Evolutionary conservation across 1,139 yeast genomes (phyloP).

Genomic region (Nematodospora anomalae): DNA sequence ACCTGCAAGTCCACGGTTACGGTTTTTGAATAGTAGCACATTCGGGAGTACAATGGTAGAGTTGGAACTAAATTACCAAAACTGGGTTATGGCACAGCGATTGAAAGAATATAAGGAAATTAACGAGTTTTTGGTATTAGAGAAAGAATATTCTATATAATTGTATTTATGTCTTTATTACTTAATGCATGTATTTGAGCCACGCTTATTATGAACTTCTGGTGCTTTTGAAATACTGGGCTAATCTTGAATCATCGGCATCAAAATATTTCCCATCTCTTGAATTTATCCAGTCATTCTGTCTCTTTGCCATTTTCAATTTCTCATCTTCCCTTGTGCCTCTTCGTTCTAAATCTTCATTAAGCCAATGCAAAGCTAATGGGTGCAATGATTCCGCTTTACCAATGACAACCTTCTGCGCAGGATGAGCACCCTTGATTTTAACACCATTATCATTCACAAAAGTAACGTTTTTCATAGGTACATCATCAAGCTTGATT

Average conservation of each 20-base stretch:
- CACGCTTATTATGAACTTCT: conserved; percentile 23
- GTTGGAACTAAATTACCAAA: conserved; percentile 17
- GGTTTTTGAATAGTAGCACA: neutral
- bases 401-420: conserved; percentile 30
- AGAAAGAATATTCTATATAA: conserved; percentile 15
- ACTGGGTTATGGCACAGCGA: conserved; percentile 18
- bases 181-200: conserved; percentile 3
- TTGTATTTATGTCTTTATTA: no score
- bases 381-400: conserved; percentile 65
- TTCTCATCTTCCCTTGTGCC: conserved; percentile 57
- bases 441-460: conserved; percentile 12
- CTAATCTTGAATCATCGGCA: conserved; percentile 43
- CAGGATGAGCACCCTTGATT: conserved; percentile 10
- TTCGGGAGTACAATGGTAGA: conserved; percentile 6
- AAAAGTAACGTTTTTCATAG: conserved; percentile 21
- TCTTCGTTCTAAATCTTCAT: conserved; percentile 50
- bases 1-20: neutral
- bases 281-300: conserved; percentile 46
- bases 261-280: conserved; percentile 48
- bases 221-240: conserved; percentile 50
- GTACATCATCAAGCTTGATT: conserved; percentile 29
- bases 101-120: conserved; percentile 14
- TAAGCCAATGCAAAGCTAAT: conserved; percentile 65
- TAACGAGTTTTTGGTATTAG: conserved; percentile 19
- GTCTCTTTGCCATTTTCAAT: conserved; percentile 42